Base-by-base conservation (phyloP, 768 basidiomycete species). In the Leccinellum albellum region DNA sequence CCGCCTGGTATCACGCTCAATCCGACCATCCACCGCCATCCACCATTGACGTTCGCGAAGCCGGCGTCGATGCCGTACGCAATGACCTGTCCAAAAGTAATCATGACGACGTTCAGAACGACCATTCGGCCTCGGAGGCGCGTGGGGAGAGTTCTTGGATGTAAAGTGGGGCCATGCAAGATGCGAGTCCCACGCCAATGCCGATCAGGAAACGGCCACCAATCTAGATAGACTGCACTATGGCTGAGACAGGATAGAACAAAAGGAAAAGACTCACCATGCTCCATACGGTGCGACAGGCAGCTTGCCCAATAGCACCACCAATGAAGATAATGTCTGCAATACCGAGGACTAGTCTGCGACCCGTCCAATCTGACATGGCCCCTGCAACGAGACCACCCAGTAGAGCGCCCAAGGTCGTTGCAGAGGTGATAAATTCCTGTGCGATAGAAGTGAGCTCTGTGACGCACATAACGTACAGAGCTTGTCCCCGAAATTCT, bases 1-100 rank as follows among this genome's bases (percentile, higher is more conserved):
- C 71, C 84, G 1, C 87, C 85, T 1, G 88, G 88, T 2, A 88
- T 74, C 2, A 82, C 82, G 14, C 90, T 88, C 3, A 92, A 73
- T 4, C 88, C 91, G 15, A 89, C 87, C 87, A 91, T 89, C 83
- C 83, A 92, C 51, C 91, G 75, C 91, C 91, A 94, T 3, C 91
- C 91, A 3, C 78, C 73, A 31, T 71, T 70, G 52, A 81, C 71
- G 55, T 80, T 79, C 56, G 77, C 80, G 61, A 88, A 88, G 3
- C 80, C 86, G 23, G 86, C 86, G 24, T 82, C 87, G 54, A 86
- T 84, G 20, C 82, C 86, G 65, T 90, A 92, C 0, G 88, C 87
- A 49, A 91, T 79, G 29, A 91, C 88, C 61, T 91, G 91, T 3
- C 88, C 88, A 6, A 86, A 75, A 0, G 91, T 94, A 65, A 93